Base-by-base conservation (phyloP, 495 filamentous ascomycete species). In the Trichoderma reesei region DNA sequence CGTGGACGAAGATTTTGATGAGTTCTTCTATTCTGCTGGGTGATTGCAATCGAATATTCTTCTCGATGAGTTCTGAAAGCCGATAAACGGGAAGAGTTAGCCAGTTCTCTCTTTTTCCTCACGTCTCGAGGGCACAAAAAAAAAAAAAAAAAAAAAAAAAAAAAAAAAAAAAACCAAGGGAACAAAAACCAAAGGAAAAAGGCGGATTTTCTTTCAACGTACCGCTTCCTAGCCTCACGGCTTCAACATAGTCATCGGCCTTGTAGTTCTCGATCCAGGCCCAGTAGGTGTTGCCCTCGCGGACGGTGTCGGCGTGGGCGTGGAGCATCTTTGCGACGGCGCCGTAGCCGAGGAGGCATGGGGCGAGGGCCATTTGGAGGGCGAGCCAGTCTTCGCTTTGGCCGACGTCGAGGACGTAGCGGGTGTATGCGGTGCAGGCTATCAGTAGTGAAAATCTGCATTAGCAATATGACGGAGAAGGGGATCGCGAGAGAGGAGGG, bases 211-310 rank as follows among this genome's bases (percentile, higher is more conserved):
- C 13, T n/a, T 13, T n/a, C 18, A 5, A 56, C 78, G 76, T 72
- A 90, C 90, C 85, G 61, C 80, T 84, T 51, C 89, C 89, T 3
- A 83, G 76, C 64, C 74, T 77, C 42, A 93, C 86, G 9, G 90
- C 88, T 59, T 86, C 78, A 4, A 76, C 72, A 67, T 92, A 96
- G 71, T 94, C 89, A 16, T 89, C 85, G 5, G 84, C 86, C 13
- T 88, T 83, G 73, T 96, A 96, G 66, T 88, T 93, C 72, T 90
- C 75, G 59, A 97, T 89, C 92, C 92, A 97, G 61, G 87, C 82
- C 86, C 87, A 92, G 76, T 92, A 97, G n/a, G 75, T 76, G 72
- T 95, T 96, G 1, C 83, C 86, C 56, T 87, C 79, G 59, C 73
- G 72, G 61, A 84, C 82, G 3, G 85, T 83, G 18, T 76, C 71